These are phyloP conservation scores for Eucommia ulmoides DNA, from an alignment of 257 asterid species.

Conservation along the genomic window DNA sequence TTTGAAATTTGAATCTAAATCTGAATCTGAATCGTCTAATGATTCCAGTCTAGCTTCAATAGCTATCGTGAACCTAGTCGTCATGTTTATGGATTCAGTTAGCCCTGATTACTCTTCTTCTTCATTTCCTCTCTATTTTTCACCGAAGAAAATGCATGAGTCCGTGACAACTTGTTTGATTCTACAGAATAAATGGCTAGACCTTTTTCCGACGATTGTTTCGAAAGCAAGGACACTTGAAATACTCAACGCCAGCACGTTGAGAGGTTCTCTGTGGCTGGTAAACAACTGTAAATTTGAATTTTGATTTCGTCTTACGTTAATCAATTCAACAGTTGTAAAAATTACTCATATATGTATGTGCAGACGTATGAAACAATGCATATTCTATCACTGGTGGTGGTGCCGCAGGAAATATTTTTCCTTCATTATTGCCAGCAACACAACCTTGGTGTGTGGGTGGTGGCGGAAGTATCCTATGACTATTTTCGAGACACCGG, in stretches of 20 bases:
- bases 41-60: slow-evolving; percentile 44
- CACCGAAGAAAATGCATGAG: too few relatives aligned
- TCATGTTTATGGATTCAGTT: slow-evolving; percentile 54
- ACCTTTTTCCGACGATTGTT: slow-evolving; percentile 48
- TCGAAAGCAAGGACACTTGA: slow-evolving; percentile 35
- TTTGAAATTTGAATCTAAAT: too few relatives aligned
- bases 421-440: slow-evolving; percentile 46
- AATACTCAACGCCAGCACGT: slow-evolving; percentile 28
- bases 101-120: too few relatives aligned
- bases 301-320: not conserved
- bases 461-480: slow-evolving; percentile 47
- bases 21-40: slow-evolving; percentile 67
- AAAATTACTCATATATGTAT: not conserved
- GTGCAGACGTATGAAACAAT: slow-evolving; percentile 50
- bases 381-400: slow-evolving; percentile 62
- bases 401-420: slow-evolving; percentile 53
- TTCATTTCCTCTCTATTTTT: too few relatives aligned
- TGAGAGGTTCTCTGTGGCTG: slow-evolving; percentile 37
- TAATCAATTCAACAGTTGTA: too few relatives aligned
- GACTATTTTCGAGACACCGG: slow-evolving; percentile 28
- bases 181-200: slow-evolving; percentile 50
- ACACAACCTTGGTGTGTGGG: slow-evolving; percentile 39
- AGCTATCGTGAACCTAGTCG: slow-evolving; percentile 29
- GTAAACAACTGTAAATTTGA: slow-evolving; percentile 13
- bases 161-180: not conserved